Base-by-base conservation (phyloP, 164 flowering plant genomes). In the Macadamia tetraphylla region DNA sequence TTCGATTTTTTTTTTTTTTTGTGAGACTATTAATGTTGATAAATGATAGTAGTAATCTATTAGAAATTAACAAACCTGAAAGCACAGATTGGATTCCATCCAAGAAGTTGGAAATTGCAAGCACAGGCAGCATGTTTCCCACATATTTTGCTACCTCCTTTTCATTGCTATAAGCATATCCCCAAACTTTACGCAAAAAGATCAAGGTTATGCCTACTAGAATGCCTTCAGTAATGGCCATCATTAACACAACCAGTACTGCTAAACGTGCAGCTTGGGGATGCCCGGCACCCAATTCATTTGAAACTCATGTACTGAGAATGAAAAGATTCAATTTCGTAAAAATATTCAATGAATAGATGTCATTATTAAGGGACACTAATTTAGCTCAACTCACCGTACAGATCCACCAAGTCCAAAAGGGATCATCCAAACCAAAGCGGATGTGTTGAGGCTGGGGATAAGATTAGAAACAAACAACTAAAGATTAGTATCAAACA, bases 251-350 rank as follows among this genome's bases (percentile, higher is more conserved):
- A 40, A 86, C 86, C 15, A 53, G 46, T 5, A 84, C 88, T 9
- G 91, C 88, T 67, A 85, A 72, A 40, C 84, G 81, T 10, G 96
- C 96, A 6, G 81, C 73, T 60, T 64, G 74, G 11, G 94, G 87
- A 75, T 68, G 69, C 42, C 92, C 96, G 0, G 96, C 92, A 35
- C 98, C 94, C 63, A 90, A 69, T 71, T 89, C 96, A 67, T 92
- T 92, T 44, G 96, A 90, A 9, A 90, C 91, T 66, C 97, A 69
- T 51, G 96, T 88, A 73, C 97, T 92, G 70, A 1, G 46, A 18
- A 68, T 6, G 17, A 63, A 18, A 71, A 40, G 9, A 55, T 11
- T 3, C 23, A 49, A 12, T 64, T 9, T 44, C n/a, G 6, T 0
- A 3, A 23, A 1, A 52, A 15, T 30, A 35, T 48, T 46, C 1